These are phyloP conservation scores for Aspergillus latus DNA, from an alignment of 2,329 filamentous ascomycete genomes.

Conservation along the genomic window DNA sequence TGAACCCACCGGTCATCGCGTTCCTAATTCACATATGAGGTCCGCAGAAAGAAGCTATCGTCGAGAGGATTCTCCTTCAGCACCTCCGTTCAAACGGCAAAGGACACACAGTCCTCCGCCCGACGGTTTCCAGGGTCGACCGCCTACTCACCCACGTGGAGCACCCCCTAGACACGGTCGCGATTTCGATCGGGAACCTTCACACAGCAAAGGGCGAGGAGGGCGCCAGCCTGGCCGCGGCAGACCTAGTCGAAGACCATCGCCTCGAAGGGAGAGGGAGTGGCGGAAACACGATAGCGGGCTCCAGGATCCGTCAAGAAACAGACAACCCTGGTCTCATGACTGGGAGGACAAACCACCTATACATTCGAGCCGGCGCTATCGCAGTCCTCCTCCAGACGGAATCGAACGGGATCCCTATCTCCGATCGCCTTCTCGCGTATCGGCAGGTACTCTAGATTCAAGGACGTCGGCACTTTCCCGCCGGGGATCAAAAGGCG, in stretches of 20 bases:
- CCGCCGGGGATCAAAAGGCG: constrained; percentile 23
- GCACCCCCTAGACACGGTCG: constrained; percentile 32
- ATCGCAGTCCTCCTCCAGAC: constrained; percentile 29
- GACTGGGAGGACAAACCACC: constrained; percentile 27
- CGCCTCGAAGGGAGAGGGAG: constrained; percentile 37
- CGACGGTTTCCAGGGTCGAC: constrained; percentile 29
- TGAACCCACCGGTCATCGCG: constrained; percentile 24
- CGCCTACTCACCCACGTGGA: constrained; percentile 23
- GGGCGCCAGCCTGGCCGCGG: constrained; percentile 36
- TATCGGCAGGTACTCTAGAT: constrained; percentile 33
- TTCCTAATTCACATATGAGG: constrained; percentile 21
- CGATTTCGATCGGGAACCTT: constrained; percentile 40
- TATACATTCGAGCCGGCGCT: constrained; percentile 29
- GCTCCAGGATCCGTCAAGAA: constrained; percentile 28
- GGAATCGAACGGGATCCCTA: constrained; percentile 29
- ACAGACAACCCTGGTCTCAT: constrained; percentile 36
- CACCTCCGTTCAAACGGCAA: constrained; percentile 38
- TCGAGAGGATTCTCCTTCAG: constrained; percentile 33
- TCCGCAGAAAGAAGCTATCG: constrained; percentile 26
- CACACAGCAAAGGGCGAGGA: constrained; percentile 35
- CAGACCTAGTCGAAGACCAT: constrained; percentile 31
- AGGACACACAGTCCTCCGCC: constrained; percentile 45
- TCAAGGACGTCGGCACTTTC: constrained; percentile 34
- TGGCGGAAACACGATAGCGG: constrained; percentile 32
- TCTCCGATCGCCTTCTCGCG: constrained; percentile 36